A percentile compares a stretch with the other conserved stretches of the same genome.
phyloP scores from a whole-genome alignment of 2,329 filamentous ascomycete species.

The Purpureocillium lavendulum region DNA sequence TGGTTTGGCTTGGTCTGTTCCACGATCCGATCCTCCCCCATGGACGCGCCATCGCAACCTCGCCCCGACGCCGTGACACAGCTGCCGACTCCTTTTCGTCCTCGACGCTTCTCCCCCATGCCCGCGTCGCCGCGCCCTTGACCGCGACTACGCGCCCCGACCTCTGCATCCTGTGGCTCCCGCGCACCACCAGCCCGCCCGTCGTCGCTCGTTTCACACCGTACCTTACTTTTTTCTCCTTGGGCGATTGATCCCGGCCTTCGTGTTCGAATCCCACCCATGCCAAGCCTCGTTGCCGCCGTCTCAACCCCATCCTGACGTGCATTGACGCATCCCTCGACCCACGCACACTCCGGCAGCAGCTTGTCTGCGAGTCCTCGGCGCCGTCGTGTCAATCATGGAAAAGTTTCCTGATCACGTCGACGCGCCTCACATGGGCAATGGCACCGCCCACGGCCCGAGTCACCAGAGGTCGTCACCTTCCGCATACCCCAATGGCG shows the following conservation, averaged over 20 bases:
- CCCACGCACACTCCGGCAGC: neutral
- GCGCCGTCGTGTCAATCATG: constrained; percentile 19
- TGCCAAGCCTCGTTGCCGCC: neutral
- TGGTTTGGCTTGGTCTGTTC: too few species aligned
- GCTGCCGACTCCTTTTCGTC: too few species aligned
- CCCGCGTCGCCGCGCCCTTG: too few species aligned
- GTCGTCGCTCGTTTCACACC: neutral
- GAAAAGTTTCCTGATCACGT: constrained; percentile 52
- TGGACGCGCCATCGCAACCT: too few species aligned
- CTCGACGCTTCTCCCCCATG: too few species aligned
- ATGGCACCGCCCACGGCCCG: constrained; percentile 15
- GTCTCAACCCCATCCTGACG: neutral
- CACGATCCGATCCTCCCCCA: too few species aligned
- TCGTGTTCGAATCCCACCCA: neutral
- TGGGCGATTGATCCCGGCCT: too few species aligned
- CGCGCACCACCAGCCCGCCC: too few species aligned
- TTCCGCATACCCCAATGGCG: constrained; percentile 18
- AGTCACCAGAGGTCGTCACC: constrained; percentile 16
- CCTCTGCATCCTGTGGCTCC: too few species aligned
- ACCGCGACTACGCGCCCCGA: too few species aligned
- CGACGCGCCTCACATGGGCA: constrained; percentile 28
- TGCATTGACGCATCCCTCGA: neutral
- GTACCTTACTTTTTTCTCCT: neutral
- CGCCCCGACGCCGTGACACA: too few species aligned
- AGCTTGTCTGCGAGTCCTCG: neutral